Evolutionary conservation across 2,329 filamentous ascomycete species (phyloP).

Genomic region (Dactylonectria estremocensis): DNA sequence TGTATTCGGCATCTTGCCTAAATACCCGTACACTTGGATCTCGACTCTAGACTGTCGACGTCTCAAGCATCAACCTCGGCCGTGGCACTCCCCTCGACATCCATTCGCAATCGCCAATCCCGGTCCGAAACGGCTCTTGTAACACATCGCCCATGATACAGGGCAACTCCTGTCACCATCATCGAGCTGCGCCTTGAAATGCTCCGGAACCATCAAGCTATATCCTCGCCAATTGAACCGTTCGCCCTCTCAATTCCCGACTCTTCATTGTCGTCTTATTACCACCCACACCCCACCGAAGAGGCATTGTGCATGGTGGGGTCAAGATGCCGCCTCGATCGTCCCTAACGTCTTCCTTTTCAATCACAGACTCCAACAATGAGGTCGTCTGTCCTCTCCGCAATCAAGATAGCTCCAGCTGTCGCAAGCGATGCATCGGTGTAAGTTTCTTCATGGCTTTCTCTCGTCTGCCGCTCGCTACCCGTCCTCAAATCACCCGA

Average conservation of each 20-base stretch:
- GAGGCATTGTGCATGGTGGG: constrained; percentile 66
- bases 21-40: constrained; percentile 6
- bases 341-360: constrained; percentile 90
- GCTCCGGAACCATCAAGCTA: constrained; percentile 42
- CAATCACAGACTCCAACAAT: constrained; percentile 91
- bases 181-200: constrained; percentile 47
- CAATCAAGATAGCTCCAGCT: constrained; percentile 97
- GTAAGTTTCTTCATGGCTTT: constrained; percentile 74
- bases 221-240: constrained; percentile 52
- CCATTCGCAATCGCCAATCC: constrained; percentile 40
- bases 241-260: constrained; percentile 32
- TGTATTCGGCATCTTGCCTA: constrained; percentile 10
- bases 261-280: constrained; percentile 40
- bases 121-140: constrained; percentile 47
- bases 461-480: constrained; percentile 14
- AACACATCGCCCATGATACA: constrained; percentile 45
- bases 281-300: constrained; percentile 43
- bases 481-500: constrained; percentile 11
- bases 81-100: constrained; percentile 32
- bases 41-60: constrained; percentile 28
- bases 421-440: constrained; percentile 97
- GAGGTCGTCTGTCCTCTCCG: constrained; percentile 97
- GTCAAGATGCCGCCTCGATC: constrained; percentile 90
- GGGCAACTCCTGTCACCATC: constrained; percentile 39
- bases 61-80: constrained; percentile 26